These are phyloP conservation scores for Phialophora chinensis DNA, from an alignment of 2,329 filamentous ascomycete species.

Conservation along the genomic window DNA sequence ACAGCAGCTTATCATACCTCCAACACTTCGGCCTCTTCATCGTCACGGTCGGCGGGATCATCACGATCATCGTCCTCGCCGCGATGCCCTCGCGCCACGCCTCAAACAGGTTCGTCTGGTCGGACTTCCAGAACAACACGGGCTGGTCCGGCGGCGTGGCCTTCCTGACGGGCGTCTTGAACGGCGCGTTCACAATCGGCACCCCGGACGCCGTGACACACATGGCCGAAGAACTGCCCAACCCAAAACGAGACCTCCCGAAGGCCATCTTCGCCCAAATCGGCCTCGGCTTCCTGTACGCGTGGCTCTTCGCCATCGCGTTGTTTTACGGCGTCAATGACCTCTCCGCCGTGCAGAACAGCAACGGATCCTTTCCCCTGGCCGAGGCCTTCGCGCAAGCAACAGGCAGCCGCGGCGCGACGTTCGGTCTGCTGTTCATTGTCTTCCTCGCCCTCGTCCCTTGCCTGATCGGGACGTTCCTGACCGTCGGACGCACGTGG, in stretches of 20 bases:
- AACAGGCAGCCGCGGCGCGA: conserved; percentile 56
- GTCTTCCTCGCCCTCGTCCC: conserved; percentile 60
- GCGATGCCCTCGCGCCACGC: conserved; percentile 45
- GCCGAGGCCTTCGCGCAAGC: conserved; percentile 69
- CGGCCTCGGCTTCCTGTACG: conserved; percentile 47
- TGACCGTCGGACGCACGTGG: conserved; percentile 57
- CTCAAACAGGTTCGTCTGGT: conserved; percentile 62
- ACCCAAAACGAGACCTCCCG: conserved; percentile 63
- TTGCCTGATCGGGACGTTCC: conserved; percentile 62
- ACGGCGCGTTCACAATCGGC: conserved; percentile 72
- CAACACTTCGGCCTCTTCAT: conserved; percentile 55
- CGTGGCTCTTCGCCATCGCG: conserved; percentile 53
- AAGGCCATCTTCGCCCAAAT: conserved; percentile 21
- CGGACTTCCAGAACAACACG: conserved; percentile 58
- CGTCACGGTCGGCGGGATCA: conserved; percentile 51
- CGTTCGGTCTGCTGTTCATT: conserved; percentile 60
- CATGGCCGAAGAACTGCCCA: conserved; percentile 70
- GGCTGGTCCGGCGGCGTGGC: conserved; percentile 60
- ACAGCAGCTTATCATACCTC: conserved; percentile 12
- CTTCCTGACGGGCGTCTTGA: conserved; percentile 70
- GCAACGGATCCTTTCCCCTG: conserved; percentile 64
- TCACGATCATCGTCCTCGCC: conserved; percentile 53
- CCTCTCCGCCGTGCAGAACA: conserved; percentile 48
- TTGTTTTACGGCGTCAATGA: conserved; percentile 59
- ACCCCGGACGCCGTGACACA: conserved; percentile 67